phyloP scores from a whole-genome alignment of 2,329 filamentous ascomycete species.

The Colletotrichum camelliae region DNA sequence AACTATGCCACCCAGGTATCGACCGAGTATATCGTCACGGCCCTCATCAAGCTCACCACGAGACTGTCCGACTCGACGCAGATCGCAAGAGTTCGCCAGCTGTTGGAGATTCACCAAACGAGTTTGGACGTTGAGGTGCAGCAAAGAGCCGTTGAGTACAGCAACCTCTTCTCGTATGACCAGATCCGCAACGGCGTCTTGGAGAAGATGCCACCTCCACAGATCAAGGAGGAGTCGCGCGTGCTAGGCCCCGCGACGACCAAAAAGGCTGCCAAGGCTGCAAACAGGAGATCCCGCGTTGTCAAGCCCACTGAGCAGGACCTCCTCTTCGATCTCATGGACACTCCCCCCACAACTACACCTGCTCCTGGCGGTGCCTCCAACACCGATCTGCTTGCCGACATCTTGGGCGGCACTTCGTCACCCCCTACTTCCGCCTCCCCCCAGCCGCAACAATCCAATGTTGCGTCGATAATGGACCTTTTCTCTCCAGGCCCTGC shows the following conservation, averaged over 20 bases:
- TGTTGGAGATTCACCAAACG: conserved; percentile 79
- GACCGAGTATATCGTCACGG: conserved; percentile 95
- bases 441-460: conserved; percentile 60
- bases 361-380: conserved; percentile 58
- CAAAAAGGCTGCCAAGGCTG: conserved; percentile 66
- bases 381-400: conserved; percentile 86
- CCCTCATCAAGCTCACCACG: conserved; percentile 93
- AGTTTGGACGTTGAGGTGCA: conserved; percentile 96
- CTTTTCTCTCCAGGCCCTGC: conserved; percentile 63
- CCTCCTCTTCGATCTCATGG: conserved; percentile 91
- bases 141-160: conserved; percentile 93
- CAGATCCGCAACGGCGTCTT: conserved; percentile 87
- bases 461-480: conserved; percentile 84
- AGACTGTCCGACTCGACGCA: conserved; percentile 84
- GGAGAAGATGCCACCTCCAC: conserved; percentile 96
- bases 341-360: conserved; percentile 63
- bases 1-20: conserved; percentile 91
- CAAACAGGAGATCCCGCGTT: conserved; percentile 77
- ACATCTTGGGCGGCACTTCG: conserved; percentile 83
- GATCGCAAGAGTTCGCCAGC: conserved; percentile 80
- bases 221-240: conserved; percentile 94
- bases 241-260: conserved; percentile 80
- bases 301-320: conserved; percentile 90
- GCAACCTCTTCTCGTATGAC: conserved; percentile 91
- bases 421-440: conserved; percentile 46